Evolutionary conservation across 2,329 filamentous ascomycete genomes (phyloP), one percentile per base, ranked within the genome.

Genomic region (Colletotrichum tanaceti): DNA sequence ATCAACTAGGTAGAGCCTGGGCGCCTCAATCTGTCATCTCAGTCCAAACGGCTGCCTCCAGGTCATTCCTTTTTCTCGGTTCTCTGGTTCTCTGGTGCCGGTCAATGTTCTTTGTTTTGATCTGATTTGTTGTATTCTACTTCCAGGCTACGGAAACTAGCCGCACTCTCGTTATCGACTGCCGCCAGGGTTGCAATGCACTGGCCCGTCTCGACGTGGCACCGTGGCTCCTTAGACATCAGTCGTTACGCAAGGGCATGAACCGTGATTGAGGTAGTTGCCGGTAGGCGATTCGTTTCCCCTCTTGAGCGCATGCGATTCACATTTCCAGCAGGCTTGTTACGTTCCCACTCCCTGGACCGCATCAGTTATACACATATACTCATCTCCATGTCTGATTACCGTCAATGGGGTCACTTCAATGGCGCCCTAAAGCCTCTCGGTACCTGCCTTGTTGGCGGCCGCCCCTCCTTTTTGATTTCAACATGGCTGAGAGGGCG

Each of bases 381-480:
- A 47, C 47, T 65, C 54, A 65, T 68, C 61, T 68, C 53, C 61
- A 68, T 47, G 28, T 58, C 39, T 65, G 65, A 68, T 65, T 68
- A 50, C 54, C 46, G n/a, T n/a, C 20, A 41, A 65, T 44, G 20
- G 46, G 41, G 22, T 35, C 46, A 14, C 55, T 24, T 49, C 35
- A 44, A 43, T 55, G 35, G 24, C 20, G 52, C 52, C 52, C 32
- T 28, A n/a, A 39, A 39, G n/a, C 32, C 39, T 13, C 9, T 58
- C 35, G 53, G 46, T 18, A 35, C 53, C 49, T 7, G n/a, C n/a
- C 52, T 52, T 38, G 35, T 22, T 53, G 54, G 24, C 32, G 18
- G 44, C 57, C 58, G 58, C 59, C 55, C 20, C 41, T 44, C 22
- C 44, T 24, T 14, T 53, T 53, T 16, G 41, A 49, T 24, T 38